Base-by-base conservation (phyloP, 441 rosid species). In the Gossypium trilobum region DNA sequence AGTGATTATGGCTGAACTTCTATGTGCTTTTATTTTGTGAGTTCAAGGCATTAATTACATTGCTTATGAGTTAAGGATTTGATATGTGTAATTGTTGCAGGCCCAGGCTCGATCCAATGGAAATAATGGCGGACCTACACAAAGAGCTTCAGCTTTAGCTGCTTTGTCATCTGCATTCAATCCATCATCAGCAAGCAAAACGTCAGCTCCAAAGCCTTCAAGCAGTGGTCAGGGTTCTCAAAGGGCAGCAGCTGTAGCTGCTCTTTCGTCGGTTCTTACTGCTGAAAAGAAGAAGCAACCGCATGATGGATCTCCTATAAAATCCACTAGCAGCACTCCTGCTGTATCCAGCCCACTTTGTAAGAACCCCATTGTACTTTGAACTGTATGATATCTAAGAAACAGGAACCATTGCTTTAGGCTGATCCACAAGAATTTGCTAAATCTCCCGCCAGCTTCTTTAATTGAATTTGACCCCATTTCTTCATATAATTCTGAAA, bases 171-270 rank as follows among this genome's bases (percentile, higher is more conserved):
- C 91, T 29, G 97, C 99, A 42, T 96, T 96, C 71, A 87, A 67
- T 74, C 78, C 95, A 57, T 76, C 92, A 65, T 81, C 95, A 13
- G 82, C 66, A 67, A 42, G 75, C 62, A 88, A 89, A 76, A 74
- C 78, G 64, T 78, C 91, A 20, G 25, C 88, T 75, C 72, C 85
- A 70, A 96, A 77, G 91, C 56, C 88, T 73, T 59, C 81, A 36
- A 85, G 82, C 52, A 42, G 75, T 0, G 70, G 89, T 63, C 91
- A 81, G 78, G 96, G 94, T 73, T 89, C 98, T 20, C 99, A 96
- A 76, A 91, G 97, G 81, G 97, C 97, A 51, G 99, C 99, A 63
- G 99, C 99, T 33, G 96, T 93, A 52, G 99, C 99, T 52, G 99
- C 97, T 81, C 95, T 96, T 74, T 96, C 98, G 5, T 83, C 87